Base-by-base conservation (phyloP, 768 basidiomycete species). In the Tricholoma terreum region DNA sequence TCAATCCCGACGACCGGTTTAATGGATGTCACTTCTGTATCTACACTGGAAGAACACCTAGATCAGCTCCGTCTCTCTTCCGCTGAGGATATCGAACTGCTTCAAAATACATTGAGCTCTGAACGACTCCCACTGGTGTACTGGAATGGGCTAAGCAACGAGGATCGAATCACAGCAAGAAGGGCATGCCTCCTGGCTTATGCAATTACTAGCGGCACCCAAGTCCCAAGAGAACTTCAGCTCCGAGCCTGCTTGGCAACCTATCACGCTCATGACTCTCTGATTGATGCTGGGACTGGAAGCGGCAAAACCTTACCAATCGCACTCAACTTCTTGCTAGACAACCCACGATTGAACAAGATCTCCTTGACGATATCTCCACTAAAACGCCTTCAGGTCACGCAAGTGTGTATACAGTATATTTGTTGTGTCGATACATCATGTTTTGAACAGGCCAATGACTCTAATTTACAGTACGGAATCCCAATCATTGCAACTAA, bases 401-500 rank as follows among this genome's bases (percentile, higher is more conserved):
- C 49, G 4, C 55, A 57, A 17, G 46, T 43, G 22, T 30, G 17
- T 21, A 31, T 24, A 24, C 46, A 12, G 12, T 21, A 24, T 31
- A 24, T 22, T 31, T 48, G 15, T 50, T 15, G 27, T 30, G 24
- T 22, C 24, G 46, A 38, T 38, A 2, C 15, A 4, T 38, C 36
- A 38, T n/a, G 4, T 17, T 38, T 14, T n/a, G 17, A 4, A 38
- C 42, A 43, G 42, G 42, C 5, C 6, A 55, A 36, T 21, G 63
- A 69, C 31, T 66, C 64, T 19, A 65, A 67, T 35, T 24, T 33
- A 2, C 22, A 50, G 0, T 67, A 59, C 52, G 24, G 51, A 1
- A 64, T 67, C n/a, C 49, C 52, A 19, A 69, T 62, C 1, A 57
- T 67, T 1, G 50, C 51, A 1, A 65, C 67, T 22, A 69, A 69